phyloP scores from a whole-genome alignment of 1,284 basidiomycete genomes.

The Flammula alnicola region DNA sequence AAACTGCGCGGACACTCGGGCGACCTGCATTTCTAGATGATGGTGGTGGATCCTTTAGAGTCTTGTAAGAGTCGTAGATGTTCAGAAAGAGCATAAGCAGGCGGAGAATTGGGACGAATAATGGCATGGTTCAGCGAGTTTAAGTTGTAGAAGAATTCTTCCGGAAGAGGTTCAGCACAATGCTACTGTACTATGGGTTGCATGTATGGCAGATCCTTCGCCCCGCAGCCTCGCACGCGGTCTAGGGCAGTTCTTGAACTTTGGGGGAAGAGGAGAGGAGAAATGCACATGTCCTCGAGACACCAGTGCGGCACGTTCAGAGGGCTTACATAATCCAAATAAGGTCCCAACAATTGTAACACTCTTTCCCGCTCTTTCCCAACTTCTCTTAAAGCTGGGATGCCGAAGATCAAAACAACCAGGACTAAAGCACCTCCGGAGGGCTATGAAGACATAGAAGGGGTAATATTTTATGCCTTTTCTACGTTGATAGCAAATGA shows the following conservation, averaged over 20 bases:
- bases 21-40: slow-evolving; percentile 63
- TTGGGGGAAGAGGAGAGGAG: slow-evolving; percentile 1
- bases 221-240: slow-evolving; percentile 28
- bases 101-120: slow-evolving; percentile 71
- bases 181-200: slow-evolving; percentile 11
- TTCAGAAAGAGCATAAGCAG: slow-evolving; percentile 75
- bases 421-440: slow-evolving; percentile 96
- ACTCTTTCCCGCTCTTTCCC: background rate
- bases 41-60: slow-evolving; percentile 65
- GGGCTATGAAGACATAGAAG: slow-evolving; percentile 96
- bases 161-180: slow-evolving; percentile 8
- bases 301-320: slow-evolving; percentile 8
- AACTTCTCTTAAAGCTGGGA: slow-evolving; percentile 36
- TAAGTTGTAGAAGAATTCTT: slow-evolving; percentile 9
- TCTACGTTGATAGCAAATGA: slow-evolving; percentile 2
- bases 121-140: slow-evolving; percentile 53
- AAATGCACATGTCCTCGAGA: background rate
- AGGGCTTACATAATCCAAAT: slow-evolving; percentile 3
- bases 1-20: slow-evolving; percentile 66
- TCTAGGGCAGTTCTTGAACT: slow-evolving; percentile 14
- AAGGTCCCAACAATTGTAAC: no score
- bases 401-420: slow-evolving; percentile 96
- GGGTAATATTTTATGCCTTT: slow-evolving; percentile 40
- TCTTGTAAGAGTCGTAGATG: slow-evolving; percentile 83
- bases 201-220: slow-evolving; percentile 18